A percentile compares a stretch with the other conserved stretches of the same genome.
Conservation (phyloP, 2,329 filamentous ascomycete species). For the Fusarium sacchari region DNA sequence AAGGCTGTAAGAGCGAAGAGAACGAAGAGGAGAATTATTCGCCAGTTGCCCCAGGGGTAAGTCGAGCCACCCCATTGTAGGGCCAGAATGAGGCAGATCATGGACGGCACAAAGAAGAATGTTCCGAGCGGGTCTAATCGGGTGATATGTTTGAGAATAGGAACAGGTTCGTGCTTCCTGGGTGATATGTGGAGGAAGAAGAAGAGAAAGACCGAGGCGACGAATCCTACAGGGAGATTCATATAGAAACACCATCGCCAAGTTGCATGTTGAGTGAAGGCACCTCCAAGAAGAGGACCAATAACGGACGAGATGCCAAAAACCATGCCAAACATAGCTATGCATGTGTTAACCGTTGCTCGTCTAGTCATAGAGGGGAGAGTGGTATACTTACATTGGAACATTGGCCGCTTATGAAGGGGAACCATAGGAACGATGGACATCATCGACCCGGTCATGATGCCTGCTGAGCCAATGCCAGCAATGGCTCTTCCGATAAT, state of each 20-base stretch:
- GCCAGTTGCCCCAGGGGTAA: conserved; percentile 63
- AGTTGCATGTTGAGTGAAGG: conserved; percentile 57
- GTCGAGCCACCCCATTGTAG: conserved; percentile 70
- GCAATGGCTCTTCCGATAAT: conserved; percentile 68
- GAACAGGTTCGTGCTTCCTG: conserved; percentile 43
- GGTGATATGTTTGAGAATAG: conserved; percentile 56
- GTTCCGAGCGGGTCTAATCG: conserved; percentile 69
- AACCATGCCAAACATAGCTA: conserved; percentile 63
- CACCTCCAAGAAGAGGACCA: conserved; percentile 65
- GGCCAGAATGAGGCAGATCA: conserved; percentile 69
- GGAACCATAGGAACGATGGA: conserved; percentile 68
- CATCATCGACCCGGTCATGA: conserved; percentile 67
- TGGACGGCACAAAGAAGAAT: conserved; percentile 66
- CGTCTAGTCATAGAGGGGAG: not conserved
- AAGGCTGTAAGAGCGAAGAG: conserved; percentile 58
- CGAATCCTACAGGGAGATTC: conserved; percentile 65
- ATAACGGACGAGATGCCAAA: conserved; percentile 65
- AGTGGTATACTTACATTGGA: conserved; percentile 54
- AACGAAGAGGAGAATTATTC: conserved; percentile 64
- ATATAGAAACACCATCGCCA: conserved; percentile 71
- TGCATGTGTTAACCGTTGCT: conserved; percentile 16
- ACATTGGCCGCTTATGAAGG: conserved; percentile 68
- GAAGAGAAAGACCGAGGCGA: conserved; percentile 60
- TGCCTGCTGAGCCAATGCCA: conserved; percentile 65
- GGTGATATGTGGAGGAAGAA: conserved; percentile 59